phyloP scores from a whole-genome alignment of 1,284 basidiomycete species.

The Irpex sp. region DNA sequence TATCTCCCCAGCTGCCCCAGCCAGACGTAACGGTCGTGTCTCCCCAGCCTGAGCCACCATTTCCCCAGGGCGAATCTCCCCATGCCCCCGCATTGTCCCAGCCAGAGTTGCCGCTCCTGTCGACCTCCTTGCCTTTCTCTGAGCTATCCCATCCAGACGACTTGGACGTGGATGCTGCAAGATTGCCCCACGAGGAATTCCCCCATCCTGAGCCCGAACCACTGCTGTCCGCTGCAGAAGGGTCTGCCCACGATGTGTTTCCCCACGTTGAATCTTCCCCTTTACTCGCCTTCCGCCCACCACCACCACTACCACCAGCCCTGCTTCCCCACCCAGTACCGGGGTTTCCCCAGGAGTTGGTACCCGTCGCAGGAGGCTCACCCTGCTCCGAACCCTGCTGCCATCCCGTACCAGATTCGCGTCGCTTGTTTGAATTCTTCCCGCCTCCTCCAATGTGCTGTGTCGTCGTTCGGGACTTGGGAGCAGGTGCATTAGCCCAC shows the following conservation, averaged over 20 bases:
- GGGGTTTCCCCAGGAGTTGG: not conserved
- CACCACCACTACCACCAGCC: not conserved
- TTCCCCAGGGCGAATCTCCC: not conserved
- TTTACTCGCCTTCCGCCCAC: not conserved
- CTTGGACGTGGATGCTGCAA: not conserved
- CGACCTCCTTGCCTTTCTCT: not conserved
- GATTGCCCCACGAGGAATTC: not conserved
- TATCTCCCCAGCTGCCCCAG: not conserved
- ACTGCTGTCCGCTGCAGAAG: not conserved
- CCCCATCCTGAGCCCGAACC: too few species aligned
- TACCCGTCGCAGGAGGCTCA: not conserved
- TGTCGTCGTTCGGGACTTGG: not conserved
- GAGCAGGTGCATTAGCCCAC: slow-evolving; percentile 12
- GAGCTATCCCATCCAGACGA: not conserved
- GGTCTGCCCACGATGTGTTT: not conserved
- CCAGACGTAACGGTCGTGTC: not conserved
- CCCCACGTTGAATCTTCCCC: not conserved
- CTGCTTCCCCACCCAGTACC: not conserved
- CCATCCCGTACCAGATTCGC: not conserved
- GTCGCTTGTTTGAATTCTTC: not conserved
- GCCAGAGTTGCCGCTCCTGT: not conserved
- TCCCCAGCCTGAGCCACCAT: not conserved
- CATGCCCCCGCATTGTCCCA: not conserved
- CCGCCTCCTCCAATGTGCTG: not conserved
- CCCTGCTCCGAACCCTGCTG: not conserved